These are phyloP conservation scores for Prunus mongolica DNA, from an alignment of 306 rosid genomes.

Conservation along the genomic window DNA sequence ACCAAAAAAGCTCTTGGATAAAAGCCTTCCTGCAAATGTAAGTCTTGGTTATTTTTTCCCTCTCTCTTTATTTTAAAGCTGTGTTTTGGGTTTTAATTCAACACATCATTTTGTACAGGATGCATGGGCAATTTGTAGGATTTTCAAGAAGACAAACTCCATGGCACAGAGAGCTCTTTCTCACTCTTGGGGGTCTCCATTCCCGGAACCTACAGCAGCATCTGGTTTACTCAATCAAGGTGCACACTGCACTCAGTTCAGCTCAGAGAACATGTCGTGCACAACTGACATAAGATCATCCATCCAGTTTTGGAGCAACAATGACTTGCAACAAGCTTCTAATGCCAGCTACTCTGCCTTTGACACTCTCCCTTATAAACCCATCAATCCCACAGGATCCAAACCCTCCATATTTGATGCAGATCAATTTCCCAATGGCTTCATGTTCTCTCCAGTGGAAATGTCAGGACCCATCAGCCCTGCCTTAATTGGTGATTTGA, in stretches of 20 bases:
- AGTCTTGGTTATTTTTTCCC: constrained; percentile 5
- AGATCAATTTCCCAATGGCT: constrained; percentile 31
- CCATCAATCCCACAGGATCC: constrained; percentile 20
- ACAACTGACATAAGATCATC: constrained; percentile 38
- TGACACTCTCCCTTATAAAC: constrained; percentile 31
- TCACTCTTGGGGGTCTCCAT: constrained; percentile 51
- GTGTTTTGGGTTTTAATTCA: background rate
- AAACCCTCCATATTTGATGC: constrained; percentile 32
- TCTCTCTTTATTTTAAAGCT: background rate
- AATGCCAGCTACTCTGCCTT: constrained; percentile 31
- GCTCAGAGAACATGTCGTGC: constrained; percentile 40
- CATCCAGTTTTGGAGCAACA: constrained; percentile 30
- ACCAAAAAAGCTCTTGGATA: constrained; percentile 41
- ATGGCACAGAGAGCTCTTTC: constrained; percentile 67
- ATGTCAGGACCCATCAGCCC: constrained; percentile 35
- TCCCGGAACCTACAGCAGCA: constrained; percentile 37
- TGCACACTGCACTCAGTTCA: constrained; percentile 29
- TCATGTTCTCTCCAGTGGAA: constrained; percentile 43
- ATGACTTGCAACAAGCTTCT: constrained; percentile 26
- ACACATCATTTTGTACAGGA: constrained; percentile 38
- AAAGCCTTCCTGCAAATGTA: constrained; percentile 54
- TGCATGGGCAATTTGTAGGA: constrained; percentile 88
- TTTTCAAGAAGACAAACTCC: constrained; percentile 71
- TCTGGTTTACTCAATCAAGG: constrained; percentile 39
- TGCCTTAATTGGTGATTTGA: constrained; percentile 5